A percentile compares a stretch with the other conserved stretches of the same genome.
Evolutionary conservation across 2,329 filamentous ascomycete genomes (phyloP).

Genomic region (Diplodia mutila): DNA sequence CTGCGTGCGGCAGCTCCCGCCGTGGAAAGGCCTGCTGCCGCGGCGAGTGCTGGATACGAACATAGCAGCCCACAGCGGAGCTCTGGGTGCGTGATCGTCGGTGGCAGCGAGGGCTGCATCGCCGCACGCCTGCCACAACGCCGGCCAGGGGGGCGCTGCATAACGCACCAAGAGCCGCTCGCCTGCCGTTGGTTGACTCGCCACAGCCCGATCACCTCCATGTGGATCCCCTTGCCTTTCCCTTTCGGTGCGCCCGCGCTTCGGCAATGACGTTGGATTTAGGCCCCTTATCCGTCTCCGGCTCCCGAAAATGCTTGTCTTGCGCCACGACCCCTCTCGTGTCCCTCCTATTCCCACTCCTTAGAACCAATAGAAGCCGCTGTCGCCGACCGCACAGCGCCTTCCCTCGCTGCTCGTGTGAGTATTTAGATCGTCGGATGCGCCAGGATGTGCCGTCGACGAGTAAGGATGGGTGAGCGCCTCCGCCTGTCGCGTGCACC

Average conservation of each 20-base stretch:
- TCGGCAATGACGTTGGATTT: slow-evolving; percentile 23
- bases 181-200: slow-evolving; percentile 2
- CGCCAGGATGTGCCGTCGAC: slow-evolving; percentile 13
- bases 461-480: neutral
- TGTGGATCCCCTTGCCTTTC: slow-evolving; percentile 18
- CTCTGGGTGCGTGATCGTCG: neutral
- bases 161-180: slow-evolving; percentile 10
- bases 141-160: slow-evolving; percentile 14
- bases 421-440: slow-evolving; percentile 24
- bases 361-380: slow-evolving; percentile 15
- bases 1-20: slow-evolving; percentile 20
- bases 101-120: neutral
- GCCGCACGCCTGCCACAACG: neutral
- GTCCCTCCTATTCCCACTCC: neutral
- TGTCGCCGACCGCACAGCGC: neutral
- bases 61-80: slow-evolving; percentile 7
- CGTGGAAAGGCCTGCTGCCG: slow-evolving; percentile 11
- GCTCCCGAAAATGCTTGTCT: slow-evolving; percentile 22
- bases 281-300: slow-evolving; percentile 23
- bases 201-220: slow-evolving; percentile 12
- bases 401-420: slow-evolving; percentile 5
- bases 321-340: slow-evolving; percentile 13
- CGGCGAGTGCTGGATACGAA: slow-evolving; percentile 18
- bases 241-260: neutral
- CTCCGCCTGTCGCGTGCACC: neutral